Conservation (phyloP, 2,329 filamentous ascomycete species). For the Penicillium sp. region DNA sequence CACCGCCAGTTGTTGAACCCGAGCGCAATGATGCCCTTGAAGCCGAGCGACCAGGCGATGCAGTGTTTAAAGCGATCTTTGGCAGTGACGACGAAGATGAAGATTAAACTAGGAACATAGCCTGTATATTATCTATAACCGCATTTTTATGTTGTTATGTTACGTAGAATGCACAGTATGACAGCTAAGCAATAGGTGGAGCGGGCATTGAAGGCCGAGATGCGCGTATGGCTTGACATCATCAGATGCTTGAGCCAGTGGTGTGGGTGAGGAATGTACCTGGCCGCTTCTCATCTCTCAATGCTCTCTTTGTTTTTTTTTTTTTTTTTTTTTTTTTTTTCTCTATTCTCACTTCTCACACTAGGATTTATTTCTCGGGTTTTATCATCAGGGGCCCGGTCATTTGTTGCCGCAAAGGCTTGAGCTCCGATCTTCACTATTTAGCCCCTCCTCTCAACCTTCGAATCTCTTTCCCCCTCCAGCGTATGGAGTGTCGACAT, state of each 20-base stretch:
- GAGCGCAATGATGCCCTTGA: slow-evolving; percentile 76
- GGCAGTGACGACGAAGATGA: slow-evolving; percentile 66
- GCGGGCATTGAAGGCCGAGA: background rate
- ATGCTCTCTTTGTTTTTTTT: slow-evolving; percentile 2
- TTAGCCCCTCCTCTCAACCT: slow-evolving; percentile 6
- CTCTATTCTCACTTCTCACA: slow-evolving; percentile 4
- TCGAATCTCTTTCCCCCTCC: slow-evolving; percentile 2
- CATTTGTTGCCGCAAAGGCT: background rate
- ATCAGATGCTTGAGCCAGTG: slow-evolving; percentile 2
- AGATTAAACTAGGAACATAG: background rate
- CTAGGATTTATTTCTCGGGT: background rate
- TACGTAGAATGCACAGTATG: background rate
- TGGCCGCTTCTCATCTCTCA: background rate
- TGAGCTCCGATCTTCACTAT: slow-evolving; percentile 1
- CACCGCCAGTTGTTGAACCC: slow-evolving; percentile 53
- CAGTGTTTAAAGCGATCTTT: slow-evolving; percentile 89
- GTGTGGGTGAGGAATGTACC: slow-evolving; percentile 4
- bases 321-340: slow-evolving; percentile 3
- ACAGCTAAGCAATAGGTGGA: background rate
- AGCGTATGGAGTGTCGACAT: slow-evolving; percentile 27
- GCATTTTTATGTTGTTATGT: background rate
- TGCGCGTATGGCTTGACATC: slow-evolving; percentile 6
- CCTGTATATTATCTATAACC: background rate
- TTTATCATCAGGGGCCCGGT: background rate
- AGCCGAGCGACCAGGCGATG: slow-evolving; percentile 67